phyloP scores from a whole-genome alignment of 2,329 filamentous ascomycete species.

The Akanthomyces uredinophilus region DNA sequence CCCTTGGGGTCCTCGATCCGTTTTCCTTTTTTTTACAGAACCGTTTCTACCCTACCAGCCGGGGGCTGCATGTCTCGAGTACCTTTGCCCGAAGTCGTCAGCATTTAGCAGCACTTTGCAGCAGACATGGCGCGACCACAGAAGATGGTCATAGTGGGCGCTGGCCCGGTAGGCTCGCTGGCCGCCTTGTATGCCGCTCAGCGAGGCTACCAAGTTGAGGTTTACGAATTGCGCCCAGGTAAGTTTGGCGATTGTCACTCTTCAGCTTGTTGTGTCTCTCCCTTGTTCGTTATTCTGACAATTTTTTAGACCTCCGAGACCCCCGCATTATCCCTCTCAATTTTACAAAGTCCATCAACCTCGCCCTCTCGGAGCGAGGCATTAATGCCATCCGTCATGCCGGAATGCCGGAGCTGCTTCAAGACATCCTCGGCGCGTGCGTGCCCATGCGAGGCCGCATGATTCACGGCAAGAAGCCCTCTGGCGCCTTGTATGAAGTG shows the following conservation, averaged over 20 bases:
- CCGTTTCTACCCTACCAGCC: neutral
- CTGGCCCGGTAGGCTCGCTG: conserved; percentile 86
- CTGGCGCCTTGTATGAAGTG: conserved; percentile 68
- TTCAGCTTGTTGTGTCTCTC: neutral
- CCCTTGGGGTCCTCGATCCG: neutral
- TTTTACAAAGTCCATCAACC: conserved; percentile 97
- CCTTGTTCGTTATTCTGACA: conserved; percentile 2
- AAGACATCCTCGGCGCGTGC: conserved; percentile 68
- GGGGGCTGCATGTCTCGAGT: neutral
- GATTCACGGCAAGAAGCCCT: conserved; percentile 71
- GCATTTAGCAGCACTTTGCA: neutral
- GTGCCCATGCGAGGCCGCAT: conserved; percentile 95
- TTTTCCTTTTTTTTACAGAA: neutral
- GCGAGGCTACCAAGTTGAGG: conserved; percentile 81
- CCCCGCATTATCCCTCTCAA: conserved; percentile 79
- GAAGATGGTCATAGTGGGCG: conserved; percentile 81
- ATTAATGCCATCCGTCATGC: conserved; percentile 80
- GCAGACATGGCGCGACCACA: conserved; percentile 39
- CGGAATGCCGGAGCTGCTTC: conserved; percentile 60
- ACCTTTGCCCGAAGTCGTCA: neutral
- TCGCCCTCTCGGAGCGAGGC: conserved; percentile 88
- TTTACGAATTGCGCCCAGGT: conserved; percentile 93
- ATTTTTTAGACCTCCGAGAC: conserved; percentile 70
- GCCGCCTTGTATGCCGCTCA: conserved; percentile 89
- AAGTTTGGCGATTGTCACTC: conserved; percentile 26